Conservation (phyloP, 352 stramenopile genomes). For the Globisporangium nunn region DNA sequence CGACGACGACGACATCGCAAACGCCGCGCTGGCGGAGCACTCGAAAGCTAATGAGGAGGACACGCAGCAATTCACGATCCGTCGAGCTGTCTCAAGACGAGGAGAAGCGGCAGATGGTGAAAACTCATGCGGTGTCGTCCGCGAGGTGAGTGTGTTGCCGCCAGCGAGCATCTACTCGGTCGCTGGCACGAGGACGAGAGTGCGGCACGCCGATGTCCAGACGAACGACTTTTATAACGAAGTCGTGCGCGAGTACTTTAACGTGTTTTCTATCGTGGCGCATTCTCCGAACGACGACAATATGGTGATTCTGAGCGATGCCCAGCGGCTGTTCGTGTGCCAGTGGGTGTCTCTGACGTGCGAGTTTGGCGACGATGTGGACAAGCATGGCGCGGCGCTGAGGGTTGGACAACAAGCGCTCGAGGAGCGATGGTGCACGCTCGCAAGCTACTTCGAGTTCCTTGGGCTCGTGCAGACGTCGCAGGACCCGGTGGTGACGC, state of each 20-base stretch:
- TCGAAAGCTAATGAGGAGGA: neutral
- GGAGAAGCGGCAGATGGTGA: neutral
- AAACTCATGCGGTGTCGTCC: neutral
- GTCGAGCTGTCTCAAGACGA: neutral
- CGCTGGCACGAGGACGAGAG: neutral
- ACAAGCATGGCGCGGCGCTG: neutral
- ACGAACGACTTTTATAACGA: neutral
- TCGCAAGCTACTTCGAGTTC: conserved; percentile 13
- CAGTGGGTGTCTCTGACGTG: conserved; percentile 2
- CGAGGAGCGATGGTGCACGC: conserved; percentile 7
- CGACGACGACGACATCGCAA: neutral
- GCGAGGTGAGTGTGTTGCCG: neutral
- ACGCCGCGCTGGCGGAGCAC: neutral
- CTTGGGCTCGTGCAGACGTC: conserved; percentile 13
- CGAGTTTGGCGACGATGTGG: conserved; percentile 2
- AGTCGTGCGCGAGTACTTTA: conserved; percentile 3
- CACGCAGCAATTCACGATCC: neutral
- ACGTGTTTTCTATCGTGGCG: neutral
- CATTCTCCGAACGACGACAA: neutral
- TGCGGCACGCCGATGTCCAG: neutral
- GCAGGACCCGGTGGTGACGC: conserved; percentile 5
- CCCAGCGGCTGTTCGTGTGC: neutral
- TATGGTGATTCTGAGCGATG: neutral
- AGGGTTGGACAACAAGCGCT: neutral
- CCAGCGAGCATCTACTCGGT: neutral